phyloP scores from a whole-genome alignment of 306 rosid genomes.

The Ormosia semicastrata region DNA sequence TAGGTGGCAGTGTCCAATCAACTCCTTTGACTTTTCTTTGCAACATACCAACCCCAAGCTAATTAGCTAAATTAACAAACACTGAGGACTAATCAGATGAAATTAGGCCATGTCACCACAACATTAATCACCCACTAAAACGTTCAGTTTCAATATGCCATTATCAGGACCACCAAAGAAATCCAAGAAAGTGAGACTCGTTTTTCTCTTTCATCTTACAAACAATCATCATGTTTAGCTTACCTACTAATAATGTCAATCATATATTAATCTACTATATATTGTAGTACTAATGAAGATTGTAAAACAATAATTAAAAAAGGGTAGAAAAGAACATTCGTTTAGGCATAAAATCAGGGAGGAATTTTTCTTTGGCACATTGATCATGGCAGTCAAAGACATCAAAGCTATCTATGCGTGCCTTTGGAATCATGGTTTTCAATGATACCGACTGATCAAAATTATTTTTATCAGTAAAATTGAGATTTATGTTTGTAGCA shows the following conservation, averaged over 20 bases:
- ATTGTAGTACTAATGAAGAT: slow-evolving; percentile 14
- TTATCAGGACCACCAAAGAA: slow-evolving; percentile 10
- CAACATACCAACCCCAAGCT: slow-evolving; percentile 5
- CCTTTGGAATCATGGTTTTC: slow-evolving; percentile 38
- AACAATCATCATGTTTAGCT: slow-evolving; percentile 17
- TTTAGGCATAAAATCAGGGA: slow-evolving; percentile 15
- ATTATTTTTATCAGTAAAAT: background rate
- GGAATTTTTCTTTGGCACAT: background rate
- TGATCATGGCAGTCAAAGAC: slow-evolving; percentile 41
- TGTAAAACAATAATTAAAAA: background rate
- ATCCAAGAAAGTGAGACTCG: slow-evolving; percentile 16
- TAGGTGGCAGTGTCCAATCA: slow-evolving; percentile 27
- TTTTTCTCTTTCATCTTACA: background rate
- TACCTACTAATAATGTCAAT: slow-evolving; percentile 24
- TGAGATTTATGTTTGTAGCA: background rate
- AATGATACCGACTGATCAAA: slow-evolving; percentile 14
- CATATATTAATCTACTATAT: background rate
- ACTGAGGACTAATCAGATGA: background rate
- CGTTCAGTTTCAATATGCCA: slow-evolving; percentile 5
- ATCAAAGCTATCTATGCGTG: slow-evolving; percentile 37
- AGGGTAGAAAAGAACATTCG: background rate
- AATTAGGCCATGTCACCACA: slow-evolving; percentile 1
- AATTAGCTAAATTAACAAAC: background rate
- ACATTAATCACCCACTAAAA: slow-evolving; percentile 25
- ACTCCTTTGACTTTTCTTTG: slow-evolving; percentile 27